Evolutionary conservation across 1,139 yeast genomes (phyloP).

Genomic region (Debaryomyces nepalensis): DNA sequence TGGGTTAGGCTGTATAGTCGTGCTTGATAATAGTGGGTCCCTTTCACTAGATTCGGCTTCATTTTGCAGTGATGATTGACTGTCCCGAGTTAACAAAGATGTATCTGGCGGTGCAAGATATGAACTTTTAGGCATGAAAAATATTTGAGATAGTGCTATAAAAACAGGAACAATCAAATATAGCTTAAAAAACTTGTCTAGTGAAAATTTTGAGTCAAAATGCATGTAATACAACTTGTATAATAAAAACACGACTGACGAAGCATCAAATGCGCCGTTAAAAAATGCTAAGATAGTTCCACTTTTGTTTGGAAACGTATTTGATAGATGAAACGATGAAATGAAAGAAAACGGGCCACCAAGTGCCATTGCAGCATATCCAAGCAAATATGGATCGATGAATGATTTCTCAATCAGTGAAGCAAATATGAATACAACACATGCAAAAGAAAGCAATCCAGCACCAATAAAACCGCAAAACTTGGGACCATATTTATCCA

Average conservation of each 20-base stretch:
- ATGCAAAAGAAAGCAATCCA: slow-evolving; percentile 39
- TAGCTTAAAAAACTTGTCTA: slow-evolving; percentile 38
- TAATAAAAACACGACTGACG: slow-evolving; percentile 49
- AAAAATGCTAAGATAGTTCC: slow-evolving; percentile 49
- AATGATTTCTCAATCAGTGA: slow-evolving; percentile 21
- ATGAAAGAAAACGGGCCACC: slow-evolving; percentile 54
- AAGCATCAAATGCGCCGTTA: slow-evolving; percentile 54
- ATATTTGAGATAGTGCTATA: slow-evolving; percentile 44
- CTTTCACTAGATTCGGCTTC: slow-evolving; percentile 29
- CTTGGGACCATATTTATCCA: slow-evolving; percentile 48
- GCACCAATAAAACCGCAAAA: slow-evolving; percentile 51
- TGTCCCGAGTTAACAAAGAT: slow-evolving; percentile 23
- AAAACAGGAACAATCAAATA: slow-evolving; percentile 47
- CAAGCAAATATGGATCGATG: slow-evolving; percentile 46
- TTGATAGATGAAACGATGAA: slow-evolving; percentile 51
- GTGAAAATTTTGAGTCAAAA: slow-evolving; percentile 33
- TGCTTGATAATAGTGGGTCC: slow-evolving; percentile 24
- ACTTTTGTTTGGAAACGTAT: slow-evolving; percentile 45
- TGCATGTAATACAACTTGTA: slow-evolving; percentile 38
- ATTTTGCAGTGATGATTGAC: slow-evolving; percentile 17
- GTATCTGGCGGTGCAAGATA: slow-evolving; percentile 42
- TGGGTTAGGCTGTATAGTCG: slow-evolving; percentile 9
- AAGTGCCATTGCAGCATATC: slow-evolving; percentile 47
- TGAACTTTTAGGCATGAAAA: slow-evolving; percentile 46
- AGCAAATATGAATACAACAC: slow-evolving; percentile 43